Base-by-base conservation (phyloP, 768 basidiomycete genomes). In the Phanerochaete carnosa region DNA sequence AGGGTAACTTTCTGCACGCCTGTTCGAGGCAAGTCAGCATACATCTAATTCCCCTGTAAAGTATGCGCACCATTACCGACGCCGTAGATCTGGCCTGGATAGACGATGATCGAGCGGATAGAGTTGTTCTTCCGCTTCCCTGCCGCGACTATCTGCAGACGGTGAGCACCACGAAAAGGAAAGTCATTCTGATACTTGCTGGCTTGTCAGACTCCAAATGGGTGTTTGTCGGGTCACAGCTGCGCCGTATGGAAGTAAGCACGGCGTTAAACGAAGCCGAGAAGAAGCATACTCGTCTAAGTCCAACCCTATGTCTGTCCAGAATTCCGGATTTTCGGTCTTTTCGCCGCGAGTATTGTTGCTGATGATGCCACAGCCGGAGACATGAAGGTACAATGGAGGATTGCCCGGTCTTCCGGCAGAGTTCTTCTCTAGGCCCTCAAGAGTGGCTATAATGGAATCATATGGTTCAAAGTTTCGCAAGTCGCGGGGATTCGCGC, bases 361-460 rank as follows among this genome's bases (percentile, higher is more conserved):
- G 57, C 74, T 74, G 33, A 73, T 50, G 47, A 81, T 74, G 22
- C 75, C 78, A 12, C 69, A 66, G 2, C 80, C 79, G 1, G 79
- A 79, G 22, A 78, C 66, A 43, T 81, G 79, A 50, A 81, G 70
- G 56, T 79, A 81, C 26, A 80, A 58, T 0, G 79, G 80, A 1
- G 77, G 75, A 28, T 73, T 72, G 13, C 70, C 76, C 1, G 75
- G 75, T 13, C 72, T 66, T 29, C 62, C 65, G n/a, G 66, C 68
- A 16, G 76, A 75, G 58, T 70, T 70, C n/a, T 65, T 72, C 62
- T 76, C 72, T 16, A 80, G 67, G 13, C 77, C 79, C 1, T 66
- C 67, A 1, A 80, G 72, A 26, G 72, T 79, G 1, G 76, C 79
- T 66, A 50, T 6, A 26, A 8, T 28, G n/a, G 19, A 29, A 5